Percentiles rank a stretch among this genome's conserved stretches.
phyloP scores from a whole-genome alignment of 345 rosid species.

The Brassica juncea region DNA sequence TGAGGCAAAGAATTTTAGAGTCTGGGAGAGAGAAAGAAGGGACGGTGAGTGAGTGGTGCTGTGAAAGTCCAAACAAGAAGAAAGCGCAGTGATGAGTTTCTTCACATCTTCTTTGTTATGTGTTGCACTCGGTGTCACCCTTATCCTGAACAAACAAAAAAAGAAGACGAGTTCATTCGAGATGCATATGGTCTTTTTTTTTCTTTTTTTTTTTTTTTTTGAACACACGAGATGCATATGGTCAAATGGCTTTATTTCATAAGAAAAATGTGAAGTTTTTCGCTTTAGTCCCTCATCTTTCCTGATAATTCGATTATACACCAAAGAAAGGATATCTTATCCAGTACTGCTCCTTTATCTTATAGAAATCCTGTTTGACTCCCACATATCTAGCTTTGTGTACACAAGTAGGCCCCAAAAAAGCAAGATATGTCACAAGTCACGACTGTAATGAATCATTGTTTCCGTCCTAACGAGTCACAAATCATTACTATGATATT shows the following conservation, averaged over 20 bases:
- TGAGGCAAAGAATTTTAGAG: background rate
- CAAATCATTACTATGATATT: conserved; percentile 3
- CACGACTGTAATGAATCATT: background rate
- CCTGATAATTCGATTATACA: background rate
- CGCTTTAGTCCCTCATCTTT: too few species aligned
- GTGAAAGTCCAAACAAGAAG: conserved; percentile 53
- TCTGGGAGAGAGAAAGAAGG: conserved; percentile 46
- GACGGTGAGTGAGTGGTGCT: conserved; percentile 29
- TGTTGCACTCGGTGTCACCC: conserved; percentile 70
- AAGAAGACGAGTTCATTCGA: background rate
- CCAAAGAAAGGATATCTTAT: background rate
- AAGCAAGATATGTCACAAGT: background rate
- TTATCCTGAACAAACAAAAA: conserved; percentile 51
- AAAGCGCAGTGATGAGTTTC: conserved; percentile 65
- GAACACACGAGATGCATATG: background rate
- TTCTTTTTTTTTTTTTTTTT: too few species aligned
- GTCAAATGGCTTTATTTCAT: background rate
- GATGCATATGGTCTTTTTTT: background rate
- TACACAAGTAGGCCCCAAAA: background rate
- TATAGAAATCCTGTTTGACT: background rate
- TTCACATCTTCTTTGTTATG: conserved; percentile 73
- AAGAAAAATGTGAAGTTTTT: background rate
- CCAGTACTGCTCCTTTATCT: background rate
- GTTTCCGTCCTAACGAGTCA: background rate
- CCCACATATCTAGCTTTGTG: background rate